Percentiles rank a stretch among this genome's conserved stretches.
These are phyloP conservation scores for Adansonia grandidieri DNA, from an alignment of 441 rosid species.

Conservation along the genomic window DNA sequence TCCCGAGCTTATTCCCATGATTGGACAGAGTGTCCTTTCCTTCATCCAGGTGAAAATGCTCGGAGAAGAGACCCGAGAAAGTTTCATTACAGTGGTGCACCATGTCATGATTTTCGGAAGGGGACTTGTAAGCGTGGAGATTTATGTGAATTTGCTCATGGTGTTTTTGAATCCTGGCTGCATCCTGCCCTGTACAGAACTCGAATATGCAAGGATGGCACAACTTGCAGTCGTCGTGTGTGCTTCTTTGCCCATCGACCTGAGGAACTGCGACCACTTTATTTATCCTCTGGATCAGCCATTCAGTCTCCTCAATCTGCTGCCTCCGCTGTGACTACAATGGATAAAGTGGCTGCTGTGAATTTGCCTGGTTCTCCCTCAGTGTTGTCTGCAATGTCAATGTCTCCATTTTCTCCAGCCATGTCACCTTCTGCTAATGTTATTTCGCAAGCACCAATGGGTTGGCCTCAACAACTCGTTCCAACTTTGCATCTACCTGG, in stretches of 20 bases:
- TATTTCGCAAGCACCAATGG: constrained; percentile 36
- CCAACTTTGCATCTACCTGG: constrained; percentile 65
- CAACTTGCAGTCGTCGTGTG: constrained; percentile 52
- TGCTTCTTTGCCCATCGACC: constrained; percentile 61
- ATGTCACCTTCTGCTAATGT: constrained; percentile 57
- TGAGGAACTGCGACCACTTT: constrained; percentile 57
- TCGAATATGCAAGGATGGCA: constrained; percentile 66
- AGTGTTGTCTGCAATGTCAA: constrained; percentile 43
- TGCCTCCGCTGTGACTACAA: constrained; percentile 45
- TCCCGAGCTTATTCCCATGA: constrained; percentile 68
- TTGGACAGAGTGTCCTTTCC: constrained; percentile 73
- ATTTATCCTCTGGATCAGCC: constrained; percentile 55
- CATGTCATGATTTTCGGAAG: constrained; percentile 66
- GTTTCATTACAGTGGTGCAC: constrained; percentile 60
- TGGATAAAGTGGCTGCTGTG: constrained; percentile 59
- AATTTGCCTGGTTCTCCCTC: constrained; percentile 63
- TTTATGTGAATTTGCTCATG: constrained; percentile 65
- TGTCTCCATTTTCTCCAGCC: constrained; percentile 53
- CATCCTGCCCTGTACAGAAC: constrained; percentile 70
- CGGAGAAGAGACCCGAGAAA: constrained; percentile 65
- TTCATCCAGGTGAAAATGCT: constrained; percentile 68
- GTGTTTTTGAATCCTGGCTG: constrained; percentile 67
- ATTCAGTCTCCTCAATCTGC: constrained; percentile 50
- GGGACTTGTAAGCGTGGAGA: constrained; percentile 61
- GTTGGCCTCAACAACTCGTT: constrained; percentile 65